Base-by-base conservation (phyloP, 306 rosid species). In the Cicer chorassanicum region DNA sequence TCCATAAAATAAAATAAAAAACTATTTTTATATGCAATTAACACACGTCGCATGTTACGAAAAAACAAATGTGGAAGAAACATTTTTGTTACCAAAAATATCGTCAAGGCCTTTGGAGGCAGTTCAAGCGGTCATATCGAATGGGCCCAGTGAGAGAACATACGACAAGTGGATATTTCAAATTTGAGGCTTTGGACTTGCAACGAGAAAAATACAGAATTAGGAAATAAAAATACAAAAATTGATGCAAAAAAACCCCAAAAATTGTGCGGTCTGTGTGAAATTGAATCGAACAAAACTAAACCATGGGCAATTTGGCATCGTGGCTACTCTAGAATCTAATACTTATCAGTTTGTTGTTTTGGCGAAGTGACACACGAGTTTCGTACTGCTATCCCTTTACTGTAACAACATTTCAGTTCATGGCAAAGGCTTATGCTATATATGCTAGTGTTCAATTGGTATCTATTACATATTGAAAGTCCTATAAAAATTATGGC, bases 301-400 rank as follows among this genome's bases (percentile, higher is more conserved):
- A 24, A 24, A 24, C 34, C 34, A 24, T 24, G 34, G 29, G 34
- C 34, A 24, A 24, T 24, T 24, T 24, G 34, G 34, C 51, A 16
- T 43, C 74, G 39, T 45, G 69, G 49, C 75, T 34, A 15, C 68
- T 56, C 81, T 55, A 43, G 24, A 77, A 56, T 68, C 61, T 68
- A 45, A 70, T 24, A 24, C 34, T 24, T 51, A 11, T 57, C 9
- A 8, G 11, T 36, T 77, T 16, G 4, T 14, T 18, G 36, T 59
- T 60, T 46, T 46, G 51, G 51, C 13, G 14, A 46, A 46, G 51
- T 46, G 51, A 43, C 53, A 43, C 53, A 16, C 15, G 2, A 1
- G 54, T 13, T 49, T 49, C 16, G 8, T 49, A 13, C 14, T 49
- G 19, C 0, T 2, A 49, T 49, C 55, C 19, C 18, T n/a, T 49